A percentile compares a stretch with the other conserved stretches of the same genome.
These are phyloP conservation scores for Fraxinus paxiana DNA, from an alignment of 305 asterid species.

Conservation along the genomic window DNA sequence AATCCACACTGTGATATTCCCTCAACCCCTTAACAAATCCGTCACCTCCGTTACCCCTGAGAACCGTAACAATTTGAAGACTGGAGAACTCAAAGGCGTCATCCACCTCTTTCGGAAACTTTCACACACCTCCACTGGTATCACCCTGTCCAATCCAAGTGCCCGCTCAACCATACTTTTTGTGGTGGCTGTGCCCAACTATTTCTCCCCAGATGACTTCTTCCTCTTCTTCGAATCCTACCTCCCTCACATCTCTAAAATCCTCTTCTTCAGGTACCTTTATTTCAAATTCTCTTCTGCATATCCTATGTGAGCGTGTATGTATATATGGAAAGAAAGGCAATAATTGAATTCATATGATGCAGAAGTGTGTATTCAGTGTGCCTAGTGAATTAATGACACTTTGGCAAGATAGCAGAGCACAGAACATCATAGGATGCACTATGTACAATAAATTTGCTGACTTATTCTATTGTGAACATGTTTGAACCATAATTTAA, in stretches of 20 bases:
- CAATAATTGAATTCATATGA: not conserved
- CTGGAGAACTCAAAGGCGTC: constrained; percentile 61
- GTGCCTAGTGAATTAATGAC: not conserved
- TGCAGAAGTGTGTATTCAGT: not conserved
- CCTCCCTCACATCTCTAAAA: constrained; percentile 43
- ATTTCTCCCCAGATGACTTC: constrained; percentile 67
- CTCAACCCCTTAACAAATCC: constrained; percentile 48
- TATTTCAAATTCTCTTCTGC: not conserved
- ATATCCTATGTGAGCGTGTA: not conserved
- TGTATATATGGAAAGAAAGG: not conserved
- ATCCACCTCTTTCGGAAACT: constrained; percentile 81
- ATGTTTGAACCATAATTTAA: not conserved
- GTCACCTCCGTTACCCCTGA: constrained; percentile 28
- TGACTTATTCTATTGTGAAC: not conserved
- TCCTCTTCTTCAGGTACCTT: constrained; percentile 57
- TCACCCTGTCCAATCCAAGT: constrained; percentile 39
- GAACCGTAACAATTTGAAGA: constrained; percentile 35
- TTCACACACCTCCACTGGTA: constrained; percentile 37
- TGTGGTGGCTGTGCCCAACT: constrained; percentile 78
- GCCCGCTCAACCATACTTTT: constrained; percentile 57
- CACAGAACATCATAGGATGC: not conserved
- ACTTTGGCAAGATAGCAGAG: not conserved
- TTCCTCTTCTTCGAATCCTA: constrained; percentile 65
- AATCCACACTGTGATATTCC: constrained; percentile 77
- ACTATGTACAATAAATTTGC: not conserved